Conservation (phyloP, 2,329 filamentous ascomycete species). For the Nigrospora oryzae region DNA sequence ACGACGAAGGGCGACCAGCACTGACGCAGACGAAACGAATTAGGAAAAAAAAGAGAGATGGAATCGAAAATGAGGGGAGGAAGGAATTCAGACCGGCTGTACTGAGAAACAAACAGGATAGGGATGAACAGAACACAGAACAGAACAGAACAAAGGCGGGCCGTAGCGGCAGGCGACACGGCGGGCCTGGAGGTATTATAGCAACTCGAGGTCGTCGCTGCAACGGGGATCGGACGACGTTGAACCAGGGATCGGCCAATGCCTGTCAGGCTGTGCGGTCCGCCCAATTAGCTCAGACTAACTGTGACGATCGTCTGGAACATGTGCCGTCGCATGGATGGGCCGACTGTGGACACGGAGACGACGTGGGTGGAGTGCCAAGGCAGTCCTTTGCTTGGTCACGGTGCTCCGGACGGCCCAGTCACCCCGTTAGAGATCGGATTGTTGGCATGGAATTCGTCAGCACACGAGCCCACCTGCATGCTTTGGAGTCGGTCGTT, state of each 20-base stretch:
- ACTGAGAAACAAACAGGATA: conserved; percentile 2
- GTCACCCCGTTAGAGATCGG: too few species aligned
- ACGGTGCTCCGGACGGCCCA: background rate
- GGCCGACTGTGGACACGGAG: conserved; percentile 3
- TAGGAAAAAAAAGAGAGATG: background rate
- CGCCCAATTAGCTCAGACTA: background rate
- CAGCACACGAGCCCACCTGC: too few species aligned
- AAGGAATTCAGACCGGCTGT: conserved; percentile 5
- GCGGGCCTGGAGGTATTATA: background rate
- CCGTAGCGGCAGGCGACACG: background rate
- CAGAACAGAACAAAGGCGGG: background rate
- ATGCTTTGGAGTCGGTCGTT: background rate
- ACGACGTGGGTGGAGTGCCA: background rate
- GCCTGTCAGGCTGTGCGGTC: background rate
- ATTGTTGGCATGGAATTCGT: too few species aligned
- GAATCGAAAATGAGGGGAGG: background rate
- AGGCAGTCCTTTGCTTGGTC: background rate
- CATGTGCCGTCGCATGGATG: conserved; percentile 5
- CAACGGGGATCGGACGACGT: background rate
- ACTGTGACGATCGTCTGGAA: conserved; percentile 7
- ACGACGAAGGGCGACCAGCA: conserved; percentile 2
- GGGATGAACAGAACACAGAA: conserved; percentile 1
- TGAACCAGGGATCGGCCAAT: background rate
- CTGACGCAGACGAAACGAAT: background rate
- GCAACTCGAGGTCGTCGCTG: background rate